phyloP scores from a whole-genome alignment of 2,329 filamentous ascomycete genomes.

The Fusarium austroafricanum region DNA sequence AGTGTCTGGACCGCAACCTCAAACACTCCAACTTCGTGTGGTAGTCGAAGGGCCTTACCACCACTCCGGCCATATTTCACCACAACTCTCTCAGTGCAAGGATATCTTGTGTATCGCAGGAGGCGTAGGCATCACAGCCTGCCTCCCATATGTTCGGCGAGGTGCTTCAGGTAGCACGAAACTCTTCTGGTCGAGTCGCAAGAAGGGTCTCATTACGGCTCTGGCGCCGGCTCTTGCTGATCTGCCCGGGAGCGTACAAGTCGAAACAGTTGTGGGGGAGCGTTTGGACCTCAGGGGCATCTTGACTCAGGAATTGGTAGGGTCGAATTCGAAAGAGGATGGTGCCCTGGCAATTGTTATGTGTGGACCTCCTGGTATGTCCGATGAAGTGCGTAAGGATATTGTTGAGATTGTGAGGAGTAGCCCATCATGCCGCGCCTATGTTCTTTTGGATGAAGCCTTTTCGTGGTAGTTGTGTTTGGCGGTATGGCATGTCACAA shows the following conservation, averaged over 20 bases:
- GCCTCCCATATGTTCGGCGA: constrained; percentile 44
- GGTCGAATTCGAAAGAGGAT: constrained; percentile 21
- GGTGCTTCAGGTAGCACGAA: constrained; percentile 22
- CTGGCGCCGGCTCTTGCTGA: constrained; percentile 24
- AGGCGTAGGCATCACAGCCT: constrained; percentile 49
- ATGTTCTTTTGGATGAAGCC: constrained; percentile 45
- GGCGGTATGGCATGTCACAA: background rate
- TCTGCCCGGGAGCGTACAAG: constrained; percentile 31
- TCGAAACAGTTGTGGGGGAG: constrained; percentile 40
- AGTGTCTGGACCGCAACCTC: background rate
- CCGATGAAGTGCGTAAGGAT: constrained; percentile 44
- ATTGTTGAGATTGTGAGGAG: constrained; percentile 40
- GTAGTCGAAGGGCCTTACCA: constrained; percentile 47
- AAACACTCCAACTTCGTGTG: constrained; percentile 34
- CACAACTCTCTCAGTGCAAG: constrained; percentile 41
- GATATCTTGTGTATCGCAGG: constrained; percentile 49
- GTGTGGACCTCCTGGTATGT: constrained; percentile 48
- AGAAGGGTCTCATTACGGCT: constrained; percentile 29
- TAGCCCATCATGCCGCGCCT: constrained; percentile 28
- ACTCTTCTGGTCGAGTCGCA: constrained; percentile 46
- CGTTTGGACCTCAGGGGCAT: constrained; percentile 41
- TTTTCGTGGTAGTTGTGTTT: constrained; percentile 47
- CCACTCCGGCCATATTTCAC: constrained; percentile 33
- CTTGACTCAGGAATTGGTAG: constrained; percentile 35
- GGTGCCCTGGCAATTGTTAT: constrained; percentile 43